A percentile compares a stretch with the other conserved stretches of the same genome.
These are phyloP conservation scores for Bodo saltans DNA, from an alignment of 78 protist genomes.

Conservation along the genomic window DNA sequence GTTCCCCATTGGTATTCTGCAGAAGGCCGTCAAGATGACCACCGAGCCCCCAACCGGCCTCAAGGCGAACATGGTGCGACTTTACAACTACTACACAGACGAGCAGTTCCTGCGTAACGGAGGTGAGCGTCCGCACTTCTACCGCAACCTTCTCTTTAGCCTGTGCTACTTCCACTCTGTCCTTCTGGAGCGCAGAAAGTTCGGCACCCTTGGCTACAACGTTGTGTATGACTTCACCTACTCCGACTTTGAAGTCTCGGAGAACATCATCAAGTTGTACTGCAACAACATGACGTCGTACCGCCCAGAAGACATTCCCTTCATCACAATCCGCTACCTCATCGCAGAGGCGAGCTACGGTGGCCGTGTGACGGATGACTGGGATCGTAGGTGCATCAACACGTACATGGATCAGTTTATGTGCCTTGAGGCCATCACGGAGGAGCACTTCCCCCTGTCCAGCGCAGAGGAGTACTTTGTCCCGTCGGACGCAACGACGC, in stretches of 20 bases:
- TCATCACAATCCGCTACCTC: conserved; percentile 68
- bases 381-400: conserved; percentile 68
- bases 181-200: conserved; percentile 80
- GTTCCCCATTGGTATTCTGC: conserved; percentile 87
- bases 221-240: conserved; percentile 70
- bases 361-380: conserved; percentile 86
- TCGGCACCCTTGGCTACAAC: conserved; percentile 56
- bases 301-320: conserved; percentile 51
- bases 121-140: conserved; percentile 32
- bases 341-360: conserved; percentile 85
- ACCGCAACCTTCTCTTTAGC: conserved; percentile 63
- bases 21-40: conserved; percentile 77
- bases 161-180: conserved; percentile 74
- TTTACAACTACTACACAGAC: conserved; percentile 46
- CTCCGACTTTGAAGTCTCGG: conserved; percentile 70
- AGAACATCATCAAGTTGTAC: conserved; percentile 44
- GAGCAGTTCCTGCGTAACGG: conserved; percentile 28
- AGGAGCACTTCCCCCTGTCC: conserved; percentile 47
- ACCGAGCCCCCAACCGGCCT: conserved; percentile 89
- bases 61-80: conserved; percentile 59
- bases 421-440: conserved; percentile 27
- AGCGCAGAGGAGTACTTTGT: conserved; percentile 44
- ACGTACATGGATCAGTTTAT: conserved; percentile 62
- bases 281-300: conserved; percentile 51
- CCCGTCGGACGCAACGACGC: conserved; percentile 59